phyloP scores from a whole-genome alignment of 768 basidiomycete genomes.

The Phaffia australis region DNA sequence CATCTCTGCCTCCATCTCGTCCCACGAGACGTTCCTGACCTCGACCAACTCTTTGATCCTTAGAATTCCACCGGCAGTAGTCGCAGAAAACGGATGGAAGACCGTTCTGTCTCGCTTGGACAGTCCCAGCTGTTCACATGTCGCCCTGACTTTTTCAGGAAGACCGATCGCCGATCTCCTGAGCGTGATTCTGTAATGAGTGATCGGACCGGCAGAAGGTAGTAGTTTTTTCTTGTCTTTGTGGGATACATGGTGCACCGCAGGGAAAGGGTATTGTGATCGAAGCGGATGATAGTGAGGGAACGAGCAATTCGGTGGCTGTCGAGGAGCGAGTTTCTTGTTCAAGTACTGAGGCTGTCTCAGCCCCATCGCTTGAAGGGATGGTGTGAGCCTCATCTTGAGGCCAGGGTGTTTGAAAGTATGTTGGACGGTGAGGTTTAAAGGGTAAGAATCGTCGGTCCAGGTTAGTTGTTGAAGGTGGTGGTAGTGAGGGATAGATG shows the following conservation, averaged over 20 bases:
- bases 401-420: too few relatives aligned
- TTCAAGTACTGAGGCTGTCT: conserved; percentile 13
- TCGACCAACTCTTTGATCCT: conserved; percentile 78
- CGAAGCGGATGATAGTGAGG: conserved; percentile 22
- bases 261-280: conserved; percentile 12
- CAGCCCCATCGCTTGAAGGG: conserved; percentile 10
- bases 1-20: conserved; percentile 30
- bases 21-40: conserved; percentile 66
- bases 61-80: conserved; percentile 75
- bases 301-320: conserved; percentile 1
- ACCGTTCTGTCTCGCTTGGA: conserved; percentile 69
- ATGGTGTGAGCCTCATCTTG: conserved; percentile 5
- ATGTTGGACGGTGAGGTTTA: too few relatives aligned
- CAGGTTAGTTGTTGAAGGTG: too few relatives aligned
- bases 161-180: conserved; percentile 77
- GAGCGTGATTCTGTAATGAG: conserved; percentile 83
- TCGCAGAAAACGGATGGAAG: conserved; percentile 60
- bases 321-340: neutral
- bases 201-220: conserved; percentile 33
- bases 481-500: too few relatives aligned
- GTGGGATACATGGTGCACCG: neutral
- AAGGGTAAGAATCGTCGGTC: too few relatives aligned
- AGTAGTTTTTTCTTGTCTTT: neutral
- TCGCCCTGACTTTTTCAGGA: conserved; percentile 57
- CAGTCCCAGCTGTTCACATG: conserved; percentile 70